These are phyloP conservation scores for Wolfiporia cocos DNA, from an alignment of 1,284 basidiomycete species.

Conservation along the genomic window DNA sequence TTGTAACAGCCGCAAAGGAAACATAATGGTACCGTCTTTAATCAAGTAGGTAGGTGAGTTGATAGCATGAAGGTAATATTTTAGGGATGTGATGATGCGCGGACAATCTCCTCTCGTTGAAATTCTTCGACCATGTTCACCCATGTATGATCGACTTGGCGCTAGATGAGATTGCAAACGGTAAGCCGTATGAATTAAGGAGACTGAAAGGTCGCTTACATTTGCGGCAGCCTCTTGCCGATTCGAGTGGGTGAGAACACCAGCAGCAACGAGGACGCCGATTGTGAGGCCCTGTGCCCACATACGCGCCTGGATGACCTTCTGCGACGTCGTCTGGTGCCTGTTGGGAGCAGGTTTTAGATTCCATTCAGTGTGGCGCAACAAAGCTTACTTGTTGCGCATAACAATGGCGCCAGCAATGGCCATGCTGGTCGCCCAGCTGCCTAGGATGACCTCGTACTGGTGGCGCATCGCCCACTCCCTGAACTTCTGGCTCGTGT, in stretches of 20 bases:
- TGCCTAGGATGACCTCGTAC: slow-evolving; percentile 50
- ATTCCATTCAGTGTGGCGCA: not conserved
- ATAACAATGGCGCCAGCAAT: slow-evolving; percentile 37
- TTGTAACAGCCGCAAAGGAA: too few species aligned
- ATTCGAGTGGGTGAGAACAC: slow-evolving; percentile 51
- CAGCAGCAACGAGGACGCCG: slow-evolving; percentile 70
- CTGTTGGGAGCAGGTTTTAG: slow-evolving; percentile 10
- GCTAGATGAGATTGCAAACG: slow-evolving; percentile 13
- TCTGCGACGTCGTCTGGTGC: slow-evolving; percentile 27
- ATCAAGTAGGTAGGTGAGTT: too few species aligned
- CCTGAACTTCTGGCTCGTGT: slow-evolving; percentile 34
- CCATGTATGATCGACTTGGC: slow-evolving; percentile 30
- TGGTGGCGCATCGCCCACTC: slow-evolving; percentile 51
- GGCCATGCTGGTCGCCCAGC: slow-evolving; percentile 51
- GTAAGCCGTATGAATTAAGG: slow-evolving; percentile 10
- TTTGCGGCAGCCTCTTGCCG: slow-evolving; percentile 17
- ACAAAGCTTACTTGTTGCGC: slow-evolving; percentile 31
- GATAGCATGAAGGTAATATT: too few species aligned
- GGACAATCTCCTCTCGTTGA: slow-evolving; percentile 18
- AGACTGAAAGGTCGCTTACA: too few species aligned
- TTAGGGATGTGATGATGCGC: too few species aligned
- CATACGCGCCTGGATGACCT: slow-evolving; percentile 92
- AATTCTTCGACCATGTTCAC: slow-evolving; percentile 24
- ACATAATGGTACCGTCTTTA: too few species aligned
- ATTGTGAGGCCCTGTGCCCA: slow-evolving; percentile 84